Percentiles rank a stretch among this genome's conserved stretches.
Evolutionary conservation across 2,329 filamentous ascomycete genomes (phyloP).

Genomic region (Emergomyces africanus): DNA sequence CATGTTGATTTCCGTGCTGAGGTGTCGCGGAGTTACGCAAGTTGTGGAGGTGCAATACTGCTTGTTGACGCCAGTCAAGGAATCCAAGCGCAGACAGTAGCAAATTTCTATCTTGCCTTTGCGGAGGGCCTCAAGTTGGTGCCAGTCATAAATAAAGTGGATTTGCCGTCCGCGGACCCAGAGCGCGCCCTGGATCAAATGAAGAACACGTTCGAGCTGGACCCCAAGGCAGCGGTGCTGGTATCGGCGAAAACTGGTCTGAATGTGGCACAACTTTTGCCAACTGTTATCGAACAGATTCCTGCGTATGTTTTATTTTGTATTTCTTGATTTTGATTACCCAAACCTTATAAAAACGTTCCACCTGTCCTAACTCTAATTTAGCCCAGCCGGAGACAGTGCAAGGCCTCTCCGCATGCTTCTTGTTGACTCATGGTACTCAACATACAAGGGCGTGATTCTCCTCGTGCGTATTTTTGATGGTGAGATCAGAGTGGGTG

Average conservation of each 20-base stretch:
- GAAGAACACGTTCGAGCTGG: conserved; percentile 72
- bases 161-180: conserved; percentile 81
- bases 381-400: conserved; percentile 55
- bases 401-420: conserved; percentile 66
- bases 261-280: conserved; percentile 72
- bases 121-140: conserved; percentile 76
- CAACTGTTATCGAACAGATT: conserved; percentile 72
- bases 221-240: conserved; percentile 58
- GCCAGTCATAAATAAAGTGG: conserved; percentile 94
- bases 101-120: conserved; percentile 97
- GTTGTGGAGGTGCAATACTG: conserved; percentile 81
- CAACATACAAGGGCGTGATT: conserved; percentile 87
- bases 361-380: conserved; percentile 11
- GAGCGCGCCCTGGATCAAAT: conserved; percentile 77
- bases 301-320: conserved; percentile 44
- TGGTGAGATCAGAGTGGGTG: conserved; percentile 67
- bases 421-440: conserved; percentile 96
- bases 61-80: conserved; percentile 95
- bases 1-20: conserved; percentile 97
- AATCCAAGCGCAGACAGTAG: conserved; percentile 93
- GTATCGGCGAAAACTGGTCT: conserved; percentile 91
- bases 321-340: background rate
- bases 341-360: background rate
- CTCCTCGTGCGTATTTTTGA: conserved; percentile 86
- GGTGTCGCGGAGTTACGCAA: conserved; percentile 89